Percentiles rank a stretch among this genome's conserved stretches.
These are phyloP conservation scores for Cynanchum wilfordii DNA, from an alignment of 257 asterid genomes.

Conservation along the genomic window DNA sequence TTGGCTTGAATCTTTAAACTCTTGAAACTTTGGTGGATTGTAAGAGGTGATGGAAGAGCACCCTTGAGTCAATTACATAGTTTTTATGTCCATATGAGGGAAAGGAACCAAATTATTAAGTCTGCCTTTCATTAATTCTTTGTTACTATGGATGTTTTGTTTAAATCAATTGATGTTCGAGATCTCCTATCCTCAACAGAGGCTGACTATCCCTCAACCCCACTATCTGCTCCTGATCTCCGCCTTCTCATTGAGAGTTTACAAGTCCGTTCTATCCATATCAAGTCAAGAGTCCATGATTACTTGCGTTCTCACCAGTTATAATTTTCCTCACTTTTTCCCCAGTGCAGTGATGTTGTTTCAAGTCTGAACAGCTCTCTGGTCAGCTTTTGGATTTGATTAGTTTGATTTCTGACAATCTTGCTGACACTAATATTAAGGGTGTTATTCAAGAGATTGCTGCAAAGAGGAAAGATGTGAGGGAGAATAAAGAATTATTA, in stretches of 20 bases:
- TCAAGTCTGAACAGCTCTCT: conserved; percentile 47
- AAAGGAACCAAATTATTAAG: conserved; percentile 4
- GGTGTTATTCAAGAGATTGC: conserved; percentile 46
- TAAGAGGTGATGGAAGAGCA: background rate
- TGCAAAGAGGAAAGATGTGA: conserved; percentile 55
- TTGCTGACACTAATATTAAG: conserved; percentile 51
- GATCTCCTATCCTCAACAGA: conserved; percentile 73
- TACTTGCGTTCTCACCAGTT: conserved; percentile 69
- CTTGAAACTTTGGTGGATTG: background rate
- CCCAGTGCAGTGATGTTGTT: conserved; percentile 64
- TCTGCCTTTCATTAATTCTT: background rate
- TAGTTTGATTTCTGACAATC: conserved; percentile 51
- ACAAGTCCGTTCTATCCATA: conserved; percentile 63
- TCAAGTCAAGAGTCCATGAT: conserved; percentile 77
- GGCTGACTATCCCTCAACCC: conserved; percentile 48
- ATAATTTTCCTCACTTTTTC: conserved; percentile 71
- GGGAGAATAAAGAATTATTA: conserved; percentile 64
- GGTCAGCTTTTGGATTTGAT: conserved; percentile 38
- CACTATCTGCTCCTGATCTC: conserved; percentile 88
- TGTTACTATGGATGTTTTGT: conserved; percentile 33
- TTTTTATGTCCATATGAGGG: background rate
- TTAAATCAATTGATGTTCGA: conserved; percentile 59
- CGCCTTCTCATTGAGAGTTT: conserved; percentile 83
- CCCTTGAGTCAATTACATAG: background rate
- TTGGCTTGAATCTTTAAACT: background rate